Percentiles rank a stretch among this genome's conserved stretches.
Conservation (phyloP, 2,329 filamentous ascomycete genomes). For the Fusarium begoniae region DNA sequence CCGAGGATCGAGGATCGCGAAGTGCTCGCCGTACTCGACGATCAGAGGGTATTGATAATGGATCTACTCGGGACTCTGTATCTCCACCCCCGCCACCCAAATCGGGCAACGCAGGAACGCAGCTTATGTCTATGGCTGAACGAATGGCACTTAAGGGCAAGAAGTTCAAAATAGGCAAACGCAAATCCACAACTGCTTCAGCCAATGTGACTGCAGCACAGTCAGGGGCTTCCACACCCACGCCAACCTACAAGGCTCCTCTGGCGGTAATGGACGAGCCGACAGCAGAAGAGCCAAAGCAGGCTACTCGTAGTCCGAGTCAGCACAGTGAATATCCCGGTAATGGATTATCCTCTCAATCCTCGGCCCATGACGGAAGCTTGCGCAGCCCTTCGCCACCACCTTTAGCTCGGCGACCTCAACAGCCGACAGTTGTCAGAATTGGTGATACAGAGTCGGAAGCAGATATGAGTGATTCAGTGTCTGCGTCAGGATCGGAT, state of each 20-base stretch:
- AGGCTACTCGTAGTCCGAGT: neutral
- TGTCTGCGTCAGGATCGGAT: slow-evolving; percentile 17
- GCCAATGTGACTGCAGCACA: slow-evolving; percentile 3
- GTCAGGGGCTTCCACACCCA: neutral
- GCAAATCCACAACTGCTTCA: slow-evolving; percentile 37
- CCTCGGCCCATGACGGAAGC: slow-evolving; percentile 10
- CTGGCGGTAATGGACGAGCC: neutral
- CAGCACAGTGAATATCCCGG: neutral
- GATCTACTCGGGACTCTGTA: neutral
- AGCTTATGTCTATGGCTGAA: slow-evolving; percentile 65
- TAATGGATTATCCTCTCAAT: neutral
- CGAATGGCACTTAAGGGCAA: slow-evolving; percentile 64
- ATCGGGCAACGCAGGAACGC: slow-evolving; percentile 29
- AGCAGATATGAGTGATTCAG: slow-evolving; percentile 15
- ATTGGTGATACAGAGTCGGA: slow-evolving; percentile 41
- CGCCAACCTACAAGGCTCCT: neutral
- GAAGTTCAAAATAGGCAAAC: slow-evolving; percentile 60
- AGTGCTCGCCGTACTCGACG: slow-evolving; percentile 38
- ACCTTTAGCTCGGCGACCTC: neutral
- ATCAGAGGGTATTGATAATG: slow-evolving; percentile 22
- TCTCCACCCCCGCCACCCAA: neutral
- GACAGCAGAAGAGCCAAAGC: neutral
- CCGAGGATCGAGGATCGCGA: slow-evolving; percentile 14
- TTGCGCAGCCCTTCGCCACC: slow-evolving; percentile 29
- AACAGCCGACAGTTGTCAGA: slow-evolving; percentile 36